phyloP scores from a whole-genome alignment of 2,329 filamentous ascomycete genomes.

The Monosporascus sp. region DNA sequence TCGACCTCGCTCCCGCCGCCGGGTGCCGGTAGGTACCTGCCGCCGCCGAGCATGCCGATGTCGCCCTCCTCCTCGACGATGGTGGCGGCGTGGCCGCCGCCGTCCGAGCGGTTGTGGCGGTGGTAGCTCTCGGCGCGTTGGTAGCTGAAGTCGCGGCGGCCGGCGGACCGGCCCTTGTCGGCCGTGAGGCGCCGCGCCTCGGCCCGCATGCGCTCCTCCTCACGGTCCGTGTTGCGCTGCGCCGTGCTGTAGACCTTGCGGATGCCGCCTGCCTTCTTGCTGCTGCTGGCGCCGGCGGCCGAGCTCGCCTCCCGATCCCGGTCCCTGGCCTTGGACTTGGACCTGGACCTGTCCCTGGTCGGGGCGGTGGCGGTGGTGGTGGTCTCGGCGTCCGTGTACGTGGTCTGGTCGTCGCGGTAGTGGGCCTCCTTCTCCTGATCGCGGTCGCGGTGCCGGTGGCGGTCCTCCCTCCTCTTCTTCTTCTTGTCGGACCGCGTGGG shows the following conservation, averaged over 20 bases:
- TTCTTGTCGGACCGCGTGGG: slow-evolving; percentile 46
- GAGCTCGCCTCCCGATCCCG: neutral
- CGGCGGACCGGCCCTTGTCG: slow-evolving; percentile 42
- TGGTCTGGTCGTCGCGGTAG: slow-evolving; percentile 41
- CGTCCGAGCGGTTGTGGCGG: neutral
- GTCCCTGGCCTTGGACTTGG: no score
- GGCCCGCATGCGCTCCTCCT: slow-evolving; percentile 48
- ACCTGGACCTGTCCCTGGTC: neutral
- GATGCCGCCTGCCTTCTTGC: slow-evolving; percentile 37
- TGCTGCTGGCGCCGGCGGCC: neutral
- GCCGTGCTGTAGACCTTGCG: slow-evolving; percentile 58
- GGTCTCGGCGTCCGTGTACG: neutral
- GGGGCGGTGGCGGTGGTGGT: slow-evolving; percentile 3
- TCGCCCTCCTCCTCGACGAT: slow-evolving; percentile 25
- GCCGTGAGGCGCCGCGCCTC: slow-evolving; percentile 52
- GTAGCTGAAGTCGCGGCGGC: slow-evolving; percentile 48
- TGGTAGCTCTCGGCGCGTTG: slow-evolving; percentile 36
- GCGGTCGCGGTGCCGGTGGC: slow-evolving; percentile 1
- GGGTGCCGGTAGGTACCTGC: slow-evolving; percentile 26
- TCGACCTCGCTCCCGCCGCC: slow-evolving; percentile 36
- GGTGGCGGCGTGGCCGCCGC: slow-evolving; percentile 11
- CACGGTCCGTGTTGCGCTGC: slow-evolving; percentile 46
- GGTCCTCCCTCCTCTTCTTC: slow-evolving; percentile 7
- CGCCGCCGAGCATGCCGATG: slow-evolving; percentile 17
- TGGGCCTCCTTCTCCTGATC: slow-evolving; percentile 10